phyloP scores from a whole-genome alignment of 2,329 filamentous ascomycete genomes.

The Talaromyces sp. region DNA sequence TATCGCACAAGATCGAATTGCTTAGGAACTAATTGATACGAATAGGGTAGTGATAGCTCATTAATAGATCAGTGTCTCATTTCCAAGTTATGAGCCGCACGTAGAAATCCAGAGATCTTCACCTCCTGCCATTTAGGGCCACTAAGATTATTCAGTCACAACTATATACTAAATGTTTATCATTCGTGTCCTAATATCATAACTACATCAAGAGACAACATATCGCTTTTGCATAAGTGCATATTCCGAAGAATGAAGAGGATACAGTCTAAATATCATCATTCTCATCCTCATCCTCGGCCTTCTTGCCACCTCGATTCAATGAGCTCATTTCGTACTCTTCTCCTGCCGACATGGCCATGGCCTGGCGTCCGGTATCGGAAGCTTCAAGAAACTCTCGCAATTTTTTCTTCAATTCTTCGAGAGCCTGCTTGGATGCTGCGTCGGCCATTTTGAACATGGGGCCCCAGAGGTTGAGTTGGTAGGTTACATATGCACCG shows the following conservation, averaged over 20 bases:
- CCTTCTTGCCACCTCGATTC: conserved; percentile 29
- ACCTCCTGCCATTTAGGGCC: not conserved
- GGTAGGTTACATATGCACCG: conserved; percentile 85
- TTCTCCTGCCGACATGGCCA: conserved; percentile 66
- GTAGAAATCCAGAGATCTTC: not conserved
- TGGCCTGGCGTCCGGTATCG: conserved; percentile 78
- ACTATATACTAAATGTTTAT: conserved; percentile 15
- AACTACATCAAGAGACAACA: not conserved
- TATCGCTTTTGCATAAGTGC: not conserved
- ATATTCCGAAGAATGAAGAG: not conserved
- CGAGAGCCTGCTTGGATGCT: conserved; percentile 77
- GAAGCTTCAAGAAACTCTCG: conserved; percentile 84
- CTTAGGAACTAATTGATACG: not conserved
- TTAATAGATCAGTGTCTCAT: not conserved
- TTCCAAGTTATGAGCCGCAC: not conserved
- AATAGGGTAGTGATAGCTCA: not conserved
- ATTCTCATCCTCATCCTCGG: conserved; percentile 25
- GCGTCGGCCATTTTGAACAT: conserved; percentile 95
- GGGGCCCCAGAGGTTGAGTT: conserved; percentile 89
- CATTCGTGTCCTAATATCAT: conserved; percentile 6
- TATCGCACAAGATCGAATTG: not conserved
- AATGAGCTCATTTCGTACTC: conserved; percentile 56
- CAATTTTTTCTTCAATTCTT: conserved; percentile 87
- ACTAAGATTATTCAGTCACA: not conserved
- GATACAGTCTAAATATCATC: conserved; percentile 34